These are phyloP conservation scores for Penicillium hordei DNA, from an alignment of 2,329 filamentous ascomycete species.

Conservation along the genomic window DNA sequence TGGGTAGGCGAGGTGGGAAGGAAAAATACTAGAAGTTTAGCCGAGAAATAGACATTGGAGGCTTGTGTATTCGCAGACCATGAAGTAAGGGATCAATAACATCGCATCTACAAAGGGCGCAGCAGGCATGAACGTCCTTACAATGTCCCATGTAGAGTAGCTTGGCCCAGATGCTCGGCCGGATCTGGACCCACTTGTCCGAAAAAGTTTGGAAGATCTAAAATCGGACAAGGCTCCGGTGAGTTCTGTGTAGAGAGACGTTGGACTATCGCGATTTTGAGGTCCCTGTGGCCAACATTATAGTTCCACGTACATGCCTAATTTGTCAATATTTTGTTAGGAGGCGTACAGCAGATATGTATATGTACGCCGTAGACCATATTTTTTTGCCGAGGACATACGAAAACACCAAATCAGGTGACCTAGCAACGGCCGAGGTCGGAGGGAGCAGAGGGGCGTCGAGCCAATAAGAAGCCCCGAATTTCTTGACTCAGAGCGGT, in stretches of 20 bases:
- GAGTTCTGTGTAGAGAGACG: too few species aligned
- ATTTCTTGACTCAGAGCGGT: conserved; percentile 29
- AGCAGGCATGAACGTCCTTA: not conserved
- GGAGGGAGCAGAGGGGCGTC: conserved; percentile 24
- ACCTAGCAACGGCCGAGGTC: conserved; percentile 29
- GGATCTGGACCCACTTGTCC: conserved; percentile 7
- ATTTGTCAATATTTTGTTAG: not conserved
- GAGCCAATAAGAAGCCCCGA: conserved; percentile 27
- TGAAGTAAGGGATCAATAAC: not conserved
- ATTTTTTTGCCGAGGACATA: conserved; percentile 3
- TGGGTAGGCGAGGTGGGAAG: not conserved
- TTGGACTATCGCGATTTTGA: not conserved
- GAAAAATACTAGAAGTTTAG: not conserved
- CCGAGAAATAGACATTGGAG: not conserved
- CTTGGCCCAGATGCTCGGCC: conserved; percentile 3
- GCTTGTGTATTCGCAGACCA: too few species aligned
- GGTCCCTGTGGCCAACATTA: not conserved
- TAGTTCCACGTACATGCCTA: not conserved
- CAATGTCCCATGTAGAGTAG: not conserved
- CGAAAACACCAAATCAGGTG: conserved; percentile 19
- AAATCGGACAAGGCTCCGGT: not conserved
- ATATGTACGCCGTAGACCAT: not conserved
- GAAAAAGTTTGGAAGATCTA: not conserved
- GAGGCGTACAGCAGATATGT: not conserved
- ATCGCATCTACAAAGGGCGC: not conserved